phyloP scores from a whole-genome alignment of 2,329 filamentous ascomycete species.

The Metarhizium humberi region DNA sequence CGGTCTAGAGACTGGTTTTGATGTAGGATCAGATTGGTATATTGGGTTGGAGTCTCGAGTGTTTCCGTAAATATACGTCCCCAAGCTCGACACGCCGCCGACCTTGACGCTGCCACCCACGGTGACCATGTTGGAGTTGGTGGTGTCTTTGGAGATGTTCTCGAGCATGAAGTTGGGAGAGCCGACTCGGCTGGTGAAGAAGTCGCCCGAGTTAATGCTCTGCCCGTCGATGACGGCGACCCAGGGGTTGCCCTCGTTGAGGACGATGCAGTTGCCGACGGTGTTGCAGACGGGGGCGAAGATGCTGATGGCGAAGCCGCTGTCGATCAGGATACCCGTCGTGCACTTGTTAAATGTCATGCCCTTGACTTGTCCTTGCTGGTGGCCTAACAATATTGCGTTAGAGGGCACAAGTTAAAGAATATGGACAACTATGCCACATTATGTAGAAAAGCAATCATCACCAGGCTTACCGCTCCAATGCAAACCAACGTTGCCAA shows the following conservation, averaged over 20 bases:
- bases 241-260: conserved; percentile 28
- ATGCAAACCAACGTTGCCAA: conserved; percentile 11
- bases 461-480: conserved; percentile 8
- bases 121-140: conserved; percentile 22
- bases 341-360: conserved; percentile 34
- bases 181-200: conserved; percentile 22
- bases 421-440: background rate
- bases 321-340: conserved; percentile 19
- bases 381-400: conserved; percentile 19
- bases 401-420: background rate
- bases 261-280: conserved; percentile 24
- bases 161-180: conserved; percentile 32
- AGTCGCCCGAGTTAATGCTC: conserved; percentile 31
- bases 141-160: conserved; percentile 31
- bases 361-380: conserved; percentile 33
- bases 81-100: conserved; percentile 19
- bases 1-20: conserved; percentile 24
- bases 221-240: conserved; percentile 30
- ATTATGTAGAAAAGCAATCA: background rate
- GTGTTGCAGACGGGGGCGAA: conserved; percentile 30
- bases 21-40: conserved; percentile 20
- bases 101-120: conserved; percentile 21
- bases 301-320: conserved; percentile 29
- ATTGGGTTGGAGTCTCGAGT: conserved; percentile 28
- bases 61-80: conserved; percentile 32